Base-by-base conservation (phyloP, 2,329 filamentous ascomycete species). In the Sclerotinia minor region DNA sequence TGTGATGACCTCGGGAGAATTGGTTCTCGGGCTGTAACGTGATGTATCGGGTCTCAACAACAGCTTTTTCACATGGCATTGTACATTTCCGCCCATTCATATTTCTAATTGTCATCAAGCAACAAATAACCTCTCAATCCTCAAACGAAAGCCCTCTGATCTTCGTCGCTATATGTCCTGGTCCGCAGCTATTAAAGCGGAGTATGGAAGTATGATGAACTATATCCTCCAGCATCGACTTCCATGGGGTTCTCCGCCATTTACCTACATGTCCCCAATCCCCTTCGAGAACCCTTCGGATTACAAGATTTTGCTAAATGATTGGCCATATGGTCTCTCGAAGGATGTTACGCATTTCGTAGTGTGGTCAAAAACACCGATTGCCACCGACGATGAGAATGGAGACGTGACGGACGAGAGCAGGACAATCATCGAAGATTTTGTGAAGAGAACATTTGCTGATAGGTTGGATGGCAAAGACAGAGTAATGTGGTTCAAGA, bases 321-420 rank as follows among this genome's bases (percentile, higher is more conserved):
- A 97, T 82, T 98, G 93, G 94, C 94, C 94, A 0, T 97, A 97
- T 75, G 93, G 92, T 4, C 80, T 97, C 60, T 82, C 81, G 0
- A 76, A 82, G 0, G 83, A 83, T 65, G 86, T 89, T 73, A 82
- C 89, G n/a, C 94, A 98, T 77, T 85, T 97, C 26, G 92, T 97
- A 41, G 89, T 96, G 53, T 98, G 94, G 94, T 91, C 90, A 64
- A 94, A 96, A 76, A 95, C 94, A 52, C 81, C 83, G 19, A 89
- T 97, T 69, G 84, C 89, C 32, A 90, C 90, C 3, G 89, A 96
- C 72, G 78, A 86, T 0, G 81, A 80, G 24, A 91, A 85, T 0
- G 92, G 91, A 13, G 89, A 94, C 72, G 81, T 96, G 80, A 93
- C 91, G 3, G 79, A 84, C 0, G 83, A 88, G 75, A 90, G 89